phyloP scores from a whole-genome alignment of 495 filamentous ascomycete species.

The Tuber calosporum region DNA sequence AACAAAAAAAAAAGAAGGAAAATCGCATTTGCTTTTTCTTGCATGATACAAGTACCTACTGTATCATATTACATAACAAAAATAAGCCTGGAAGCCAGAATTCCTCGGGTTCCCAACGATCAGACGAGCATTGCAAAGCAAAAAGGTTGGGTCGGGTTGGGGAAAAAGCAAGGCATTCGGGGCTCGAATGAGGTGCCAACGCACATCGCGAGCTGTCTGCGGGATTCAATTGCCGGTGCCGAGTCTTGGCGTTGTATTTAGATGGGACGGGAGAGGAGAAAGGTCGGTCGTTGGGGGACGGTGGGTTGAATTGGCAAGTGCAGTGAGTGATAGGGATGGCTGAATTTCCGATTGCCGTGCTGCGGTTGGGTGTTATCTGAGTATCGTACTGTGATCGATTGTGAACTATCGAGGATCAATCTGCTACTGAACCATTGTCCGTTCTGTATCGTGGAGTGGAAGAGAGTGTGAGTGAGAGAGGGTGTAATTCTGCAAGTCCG shows the following conservation, averaged over 20 bases:
- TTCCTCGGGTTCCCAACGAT: not conserved
- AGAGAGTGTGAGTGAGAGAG: not conserved
- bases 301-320: not conserved
- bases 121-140: not conserved
- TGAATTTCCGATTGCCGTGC: not conserved
- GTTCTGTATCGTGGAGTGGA: not conserved
- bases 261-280: not conserved
- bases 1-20: not conserved
- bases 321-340: not conserved
- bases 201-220: not conserved
- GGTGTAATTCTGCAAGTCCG: not conserved
- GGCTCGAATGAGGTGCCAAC: not conserved
- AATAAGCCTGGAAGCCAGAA: not conserved
- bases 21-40: not conserved
- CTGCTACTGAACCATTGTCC: not conserved
- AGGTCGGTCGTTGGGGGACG: not conserved
- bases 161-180: not conserved
- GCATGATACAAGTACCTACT: too few species aligned
- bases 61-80: not conserved
- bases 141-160: not conserved
- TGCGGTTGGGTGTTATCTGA: not conserved
- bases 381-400: not conserved
- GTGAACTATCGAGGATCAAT: not conserved
- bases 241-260: not conserved
- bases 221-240: not conserved